Percentiles rank a stretch among this genome's conserved stretches.
phyloP scores from a whole-genome alignment of 345 rosid genomes.

The Salix viminalis region DNA sequence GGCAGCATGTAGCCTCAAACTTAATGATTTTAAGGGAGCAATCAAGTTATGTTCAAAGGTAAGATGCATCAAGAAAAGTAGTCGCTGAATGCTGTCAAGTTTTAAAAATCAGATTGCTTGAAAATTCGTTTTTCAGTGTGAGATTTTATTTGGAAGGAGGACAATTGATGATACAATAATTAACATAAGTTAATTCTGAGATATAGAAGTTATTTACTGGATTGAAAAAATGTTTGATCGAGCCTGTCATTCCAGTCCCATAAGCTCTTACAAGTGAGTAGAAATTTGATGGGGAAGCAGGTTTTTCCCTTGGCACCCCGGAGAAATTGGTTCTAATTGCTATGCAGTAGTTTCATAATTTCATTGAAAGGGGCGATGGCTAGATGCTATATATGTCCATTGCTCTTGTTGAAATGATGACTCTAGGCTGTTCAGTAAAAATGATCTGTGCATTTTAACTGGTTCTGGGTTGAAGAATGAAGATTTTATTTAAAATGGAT shows the following conservation, averaged over 20 bases:
- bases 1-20: conserved; percentile 61
- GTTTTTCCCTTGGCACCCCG: neutral
- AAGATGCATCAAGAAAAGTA: neutral
- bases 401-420: neutral
- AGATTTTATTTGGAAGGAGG: neutral
- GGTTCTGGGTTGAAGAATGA: too few relatives aligned
- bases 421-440: too few relatives aligned
- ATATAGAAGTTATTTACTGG: neutral
- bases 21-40: conserved; percentile 41
- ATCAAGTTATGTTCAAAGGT: conserved; percentile 52
- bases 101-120: neutral
- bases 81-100: neutral
- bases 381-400: neutral
- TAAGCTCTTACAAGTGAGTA: too few relatives aligned
- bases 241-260: neutral
- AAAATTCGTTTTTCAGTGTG: neutral
- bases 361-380: neutral
- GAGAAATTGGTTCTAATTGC: neutral
- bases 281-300: neutral
- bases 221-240: neutral
- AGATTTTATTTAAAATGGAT: too few relatives aligned
- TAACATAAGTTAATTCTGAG: neutral
- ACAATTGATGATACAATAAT: neutral
- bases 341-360: neutral
- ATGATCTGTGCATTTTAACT: too few relatives aligned